Evolutionary conservation across 176 grass and related monocot species (phyloP), one percentile per base, ranked within the genome.

Genomic region (Pontederia paniculata): DNA sequence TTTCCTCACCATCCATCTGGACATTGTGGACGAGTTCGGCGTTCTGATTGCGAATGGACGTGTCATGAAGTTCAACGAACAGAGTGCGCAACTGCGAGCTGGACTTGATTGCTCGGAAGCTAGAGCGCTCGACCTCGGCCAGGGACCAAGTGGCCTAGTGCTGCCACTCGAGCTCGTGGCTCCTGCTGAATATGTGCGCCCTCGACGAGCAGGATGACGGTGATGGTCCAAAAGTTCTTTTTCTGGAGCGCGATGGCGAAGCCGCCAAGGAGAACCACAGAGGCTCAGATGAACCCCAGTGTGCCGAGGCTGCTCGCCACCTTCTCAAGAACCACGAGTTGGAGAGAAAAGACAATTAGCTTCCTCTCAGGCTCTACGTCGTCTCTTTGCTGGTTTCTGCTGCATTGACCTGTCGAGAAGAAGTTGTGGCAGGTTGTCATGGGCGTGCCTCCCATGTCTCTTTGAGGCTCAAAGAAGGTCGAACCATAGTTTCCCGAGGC

Each of bases 251-350:
- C 77, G 62, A 85, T 80, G 18, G 85, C 78, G 56, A 95, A 95
- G 13, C 89, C 89, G 12, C 89, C 85, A 9, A 95, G 81, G 11
- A 95, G 78, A 17, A 89, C 89, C 5, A 89, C 85, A 12, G 89
- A 89, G 15, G 89, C 89, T 85, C 89, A 95, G 58, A 95, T 76
- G 76, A 95, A 95, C 0, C 84, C 89, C n/a, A 95, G 54, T 45
- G 89, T 60, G 41, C 89, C 89, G 21, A 95, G 72, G 42, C 89
- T 81, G 56, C 84, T 95, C 10, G 89, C 89, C 10, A 70, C 75
- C 81, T 95, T 95, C 70, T 95, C n/a, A n/a, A n/a, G n/a, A n/a
- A n/a, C n/a, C n/a, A n/a, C n/a, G n/a, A n/a, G n/a, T n/a, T n/a
- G n/a, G 53, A 95, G 69, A 16, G 89, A 84, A 62, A 89, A 87